Conservation (phyloP, 108 stramenopile genomes). For the Stephanodiscus triporus region DNA sequence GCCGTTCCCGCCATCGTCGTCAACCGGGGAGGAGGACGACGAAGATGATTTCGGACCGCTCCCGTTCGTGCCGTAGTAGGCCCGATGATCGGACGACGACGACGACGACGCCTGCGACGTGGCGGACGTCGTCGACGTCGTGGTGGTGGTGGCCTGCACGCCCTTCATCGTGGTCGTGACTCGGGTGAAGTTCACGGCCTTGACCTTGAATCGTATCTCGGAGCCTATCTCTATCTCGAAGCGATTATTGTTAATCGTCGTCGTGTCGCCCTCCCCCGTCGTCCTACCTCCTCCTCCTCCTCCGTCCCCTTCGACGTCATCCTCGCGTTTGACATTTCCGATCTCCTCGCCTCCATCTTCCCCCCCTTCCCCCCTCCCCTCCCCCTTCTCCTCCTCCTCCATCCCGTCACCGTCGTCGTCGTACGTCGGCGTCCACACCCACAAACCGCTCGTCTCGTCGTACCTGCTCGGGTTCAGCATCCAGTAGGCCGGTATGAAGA, state of each 20-base stretch:
- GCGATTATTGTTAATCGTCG: conserved; percentile 50
- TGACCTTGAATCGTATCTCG: conserved; percentile 87
- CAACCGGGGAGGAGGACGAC: conserved; percentile 40
- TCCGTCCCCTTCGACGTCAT: conserved; percentile 23
- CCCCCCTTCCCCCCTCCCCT: neutral
- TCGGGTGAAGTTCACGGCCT: conserved; percentile 84
- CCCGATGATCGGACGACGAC: conserved; percentile 11
- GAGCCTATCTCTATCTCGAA: conserved; percentile 87
- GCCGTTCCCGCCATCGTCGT: conserved; percentile 4
- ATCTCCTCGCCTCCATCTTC: neutral
- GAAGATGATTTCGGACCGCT: conserved; percentile 18
- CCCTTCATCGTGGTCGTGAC: conserved; percentile 88
- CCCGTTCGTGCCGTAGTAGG: conserved; percentile 29
- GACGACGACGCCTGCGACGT: neutral
- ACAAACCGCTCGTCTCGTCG: conserved; percentile 62
- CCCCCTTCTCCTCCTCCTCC: conserved; percentile 8
- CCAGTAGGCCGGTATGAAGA: conserved; percentile 87
- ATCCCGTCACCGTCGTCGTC: conserved; percentile 61
- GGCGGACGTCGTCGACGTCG: conserved; percentile 41
- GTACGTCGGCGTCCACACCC: conserved; percentile 81
- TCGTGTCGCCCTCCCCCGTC: conserved; percentile 33
- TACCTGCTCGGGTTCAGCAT: conserved; percentile 78
- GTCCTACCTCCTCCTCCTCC: conserved; percentile 31
- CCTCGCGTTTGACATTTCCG: conserved; percentile 7
- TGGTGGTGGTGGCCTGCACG: conserved; percentile 76